Evolutionary conservation across 306 rosid species (phyloP).

Genomic region (Corylus avellana): DNA sequence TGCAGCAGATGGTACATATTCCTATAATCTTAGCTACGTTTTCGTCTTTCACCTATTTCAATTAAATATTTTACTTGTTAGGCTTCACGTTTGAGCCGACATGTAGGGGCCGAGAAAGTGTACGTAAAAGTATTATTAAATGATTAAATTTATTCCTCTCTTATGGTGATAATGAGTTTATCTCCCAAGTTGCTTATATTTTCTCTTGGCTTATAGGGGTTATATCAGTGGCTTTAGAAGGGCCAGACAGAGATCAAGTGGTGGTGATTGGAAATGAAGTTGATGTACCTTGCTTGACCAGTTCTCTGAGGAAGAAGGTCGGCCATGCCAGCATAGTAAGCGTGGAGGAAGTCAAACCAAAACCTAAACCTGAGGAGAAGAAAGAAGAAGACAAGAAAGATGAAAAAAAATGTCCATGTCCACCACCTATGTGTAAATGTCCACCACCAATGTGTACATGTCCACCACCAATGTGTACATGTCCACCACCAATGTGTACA

Average conservation of each 20-base stretch:
- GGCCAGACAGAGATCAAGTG: conserved; percentile 38
- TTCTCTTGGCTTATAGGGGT: conserved; percentile 31
- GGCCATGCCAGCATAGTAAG: conserved; percentile 40
- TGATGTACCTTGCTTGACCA: conserved; percentile 46
- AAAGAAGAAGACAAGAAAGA: background rate
- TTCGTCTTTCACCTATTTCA: too few relatives aligned
- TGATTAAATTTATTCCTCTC: too few relatives aligned
- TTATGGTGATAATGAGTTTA: too few relatives aligned
- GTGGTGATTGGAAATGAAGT: conserved; percentile 50
- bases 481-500: background rate
- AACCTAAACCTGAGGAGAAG: background rate
- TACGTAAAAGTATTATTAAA: too few relatives aligned
- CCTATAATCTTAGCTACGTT: too few relatives aligned
- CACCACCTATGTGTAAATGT: background rate
- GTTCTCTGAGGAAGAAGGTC: conserved; percentile 47
- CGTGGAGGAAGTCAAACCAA: conserved; percentile 33
- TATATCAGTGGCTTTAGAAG: conserved; percentile 34
- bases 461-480: too few relatives aligned
- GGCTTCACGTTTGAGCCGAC: too few relatives aligned
- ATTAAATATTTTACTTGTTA: background rate
- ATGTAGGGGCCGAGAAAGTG: too few relatives aligned
- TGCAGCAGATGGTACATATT: conserved; percentile 31
- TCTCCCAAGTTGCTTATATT: too few relatives aligned
- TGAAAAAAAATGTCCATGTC: background rate
- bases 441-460: background rate